Conservation (phyloP, 2,329 filamentous ascomycete species). For the Phialophora macrospora region DNA sequence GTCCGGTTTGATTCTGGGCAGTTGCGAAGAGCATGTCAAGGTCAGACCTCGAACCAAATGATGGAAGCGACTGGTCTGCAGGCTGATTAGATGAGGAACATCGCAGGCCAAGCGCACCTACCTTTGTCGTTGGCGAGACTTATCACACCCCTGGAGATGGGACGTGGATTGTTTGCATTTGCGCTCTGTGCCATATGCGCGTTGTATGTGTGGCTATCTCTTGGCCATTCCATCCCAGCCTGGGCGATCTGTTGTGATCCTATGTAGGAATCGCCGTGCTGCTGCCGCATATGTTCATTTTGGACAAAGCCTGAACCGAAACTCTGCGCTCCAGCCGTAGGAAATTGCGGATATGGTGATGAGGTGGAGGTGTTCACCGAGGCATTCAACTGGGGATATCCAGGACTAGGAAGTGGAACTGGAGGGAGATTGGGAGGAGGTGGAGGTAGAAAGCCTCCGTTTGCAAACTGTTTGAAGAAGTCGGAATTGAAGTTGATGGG, state of each 20-base stretch:
- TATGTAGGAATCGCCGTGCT: slow-evolving; percentile 14
- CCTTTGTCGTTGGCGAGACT: slow-evolving; percentile 22
- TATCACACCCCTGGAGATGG: slow-evolving; percentile 3
- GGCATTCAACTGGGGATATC: slow-evolving; percentile 33
- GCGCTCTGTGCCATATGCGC: slow-evolving; percentile 13
- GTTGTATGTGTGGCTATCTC: slow-evolving; percentile 18
- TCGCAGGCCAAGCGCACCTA: slow-evolving; percentile 1
- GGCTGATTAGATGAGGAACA: slow-evolving; percentile 16
- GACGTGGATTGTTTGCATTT: slow-evolving; percentile 11
- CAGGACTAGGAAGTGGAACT: slow-evolving; percentile 29
- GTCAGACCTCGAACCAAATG: slow-evolving; percentile 34
- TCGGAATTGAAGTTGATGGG: slow-evolving; percentile 36
- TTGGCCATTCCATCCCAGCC: slow-evolving; percentile 15
- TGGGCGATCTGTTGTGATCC: slow-evolving; percentile 10
- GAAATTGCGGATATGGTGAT: slow-evolving; percentile 31
- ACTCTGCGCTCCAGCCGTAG: slow-evolving; percentile 9
- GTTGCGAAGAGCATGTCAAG: slow-evolving; percentile 32
- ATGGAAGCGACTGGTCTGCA: slow-evolving; percentile 31
- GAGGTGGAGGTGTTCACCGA: slow-evolving; percentile 23
- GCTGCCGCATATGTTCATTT: slow-evolving; percentile 23
- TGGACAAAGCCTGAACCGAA: slow-evolving; percentile 18
- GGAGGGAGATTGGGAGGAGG: slow-evolving; percentile 34
- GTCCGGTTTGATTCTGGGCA: slow-evolving; percentile 20
- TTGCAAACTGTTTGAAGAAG: slow-evolving; percentile 38
- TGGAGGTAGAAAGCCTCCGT: slow-evolving; percentile 31